Evolutionary conservation across 2,329 filamentous ascomycete species (phyloP).

Genomic region (Pseudogymnoascus sp.): DNA sequence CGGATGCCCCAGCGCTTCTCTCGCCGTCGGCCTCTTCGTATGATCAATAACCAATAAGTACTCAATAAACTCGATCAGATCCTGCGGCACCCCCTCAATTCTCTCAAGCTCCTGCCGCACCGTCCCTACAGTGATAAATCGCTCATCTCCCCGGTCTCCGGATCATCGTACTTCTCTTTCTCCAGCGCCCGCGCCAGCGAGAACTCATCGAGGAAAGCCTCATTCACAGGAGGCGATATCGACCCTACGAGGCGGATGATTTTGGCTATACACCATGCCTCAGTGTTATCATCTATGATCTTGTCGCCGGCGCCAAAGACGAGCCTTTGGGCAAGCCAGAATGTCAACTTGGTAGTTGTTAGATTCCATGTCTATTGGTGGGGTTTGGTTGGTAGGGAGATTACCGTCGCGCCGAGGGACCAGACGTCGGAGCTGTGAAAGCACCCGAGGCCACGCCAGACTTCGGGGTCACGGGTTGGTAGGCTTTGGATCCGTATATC

Average conservation of each 20-base stretch:
- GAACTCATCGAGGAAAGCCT: not conserved
- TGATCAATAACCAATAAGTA: conserved; percentile 18
- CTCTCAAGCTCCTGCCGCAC: conserved; percentile 17
- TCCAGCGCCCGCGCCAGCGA: not conserved
- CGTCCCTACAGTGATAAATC: conserved; percentile 14
- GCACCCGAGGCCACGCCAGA: conserved; percentile 20
- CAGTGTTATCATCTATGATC: conserved; percentile 19
- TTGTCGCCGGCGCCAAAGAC: conserved; percentile 23
- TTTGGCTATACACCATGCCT: conserved; percentile 26
- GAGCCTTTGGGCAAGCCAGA: conserved; percentile 15
- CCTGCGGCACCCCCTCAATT: conserved; percentile 11
- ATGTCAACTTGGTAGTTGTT: conserved; percentile 19
- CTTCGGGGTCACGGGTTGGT: conserved; percentile 13
- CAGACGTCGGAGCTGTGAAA: conserved; percentile 24
- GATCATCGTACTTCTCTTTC: not conserved
- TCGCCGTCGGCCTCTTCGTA: conserved; percentile 17
- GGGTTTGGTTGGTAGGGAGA: not conserved
- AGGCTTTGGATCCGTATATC: conserved; percentile 9
- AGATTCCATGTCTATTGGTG: conserved; percentile 9
- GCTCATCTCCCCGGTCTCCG: conserved; percentile 3
- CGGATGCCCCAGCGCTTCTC: conserved; percentile 16
- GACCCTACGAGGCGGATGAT: conserved; percentile 22
- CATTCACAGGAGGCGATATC: conserved; percentile 17
- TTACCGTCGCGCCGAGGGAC: conserved; percentile 24
- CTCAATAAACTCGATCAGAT: conserved; percentile 16